Evolutionary conservation across 495 filamentous ascomycete genomes (phyloP).

Genomic region (Tuber melanosporum): DNA sequence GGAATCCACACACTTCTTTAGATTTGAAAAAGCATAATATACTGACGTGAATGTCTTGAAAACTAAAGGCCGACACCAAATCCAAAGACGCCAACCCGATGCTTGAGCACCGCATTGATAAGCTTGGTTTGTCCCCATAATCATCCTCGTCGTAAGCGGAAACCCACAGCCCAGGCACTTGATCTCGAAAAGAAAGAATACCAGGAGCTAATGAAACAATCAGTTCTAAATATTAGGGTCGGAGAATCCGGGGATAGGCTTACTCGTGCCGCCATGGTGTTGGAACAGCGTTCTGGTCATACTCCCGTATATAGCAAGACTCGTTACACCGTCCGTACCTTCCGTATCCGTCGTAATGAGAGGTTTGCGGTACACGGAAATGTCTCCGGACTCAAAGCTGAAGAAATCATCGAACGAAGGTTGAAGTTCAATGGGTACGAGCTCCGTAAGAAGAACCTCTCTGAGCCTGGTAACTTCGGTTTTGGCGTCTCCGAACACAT

Average conservation of each 20-base stretch:
- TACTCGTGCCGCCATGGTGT: slow-evolving; percentile 98
- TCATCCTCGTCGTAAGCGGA: background rate
- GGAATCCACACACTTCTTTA: slow-evolving; percentile 9
- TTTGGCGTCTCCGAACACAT: slow-evolving; percentile 99
- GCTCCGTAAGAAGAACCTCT: slow-evolving; percentile 97
- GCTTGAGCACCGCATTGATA: slow-evolving; percentile 99
- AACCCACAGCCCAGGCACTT: background rate
- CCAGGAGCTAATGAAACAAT: slow-evolving; percentile 1
- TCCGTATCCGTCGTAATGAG: slow-evolving; percentile 99
- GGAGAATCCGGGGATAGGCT: slow-evolving; percentile 99
- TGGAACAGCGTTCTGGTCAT: slow-evolving; percentile 98
- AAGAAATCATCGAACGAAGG: slow-evolving; percentile 99
- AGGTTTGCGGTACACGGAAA: slow-evolving; percentile 99
- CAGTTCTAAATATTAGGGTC: slow-evolving; percentile 98
- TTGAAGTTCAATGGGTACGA: slow-evolving; percentile 99
- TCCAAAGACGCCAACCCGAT: slow-evolving; percentile 92
- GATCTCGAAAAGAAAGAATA: background rate
- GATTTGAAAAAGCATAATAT: slow-evolving; percentile 9
- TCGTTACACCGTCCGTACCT: slow-evolving; percentile 99
- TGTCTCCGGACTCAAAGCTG: slow-evolving; percentile 98
- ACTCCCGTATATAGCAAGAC: slow-evolving; percentile 98
- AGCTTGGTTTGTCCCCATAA: slow-evolving; percentile 54
- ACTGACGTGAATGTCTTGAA: slow-evolving; percentile 18
- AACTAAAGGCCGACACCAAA: slow-evolving; percentile 63
- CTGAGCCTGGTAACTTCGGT: slow-evolving; percentile 97